Conservation (phyloP, 2,329 filamentous ascomycete species). For the Botryotinia narcissicola region DNA sequence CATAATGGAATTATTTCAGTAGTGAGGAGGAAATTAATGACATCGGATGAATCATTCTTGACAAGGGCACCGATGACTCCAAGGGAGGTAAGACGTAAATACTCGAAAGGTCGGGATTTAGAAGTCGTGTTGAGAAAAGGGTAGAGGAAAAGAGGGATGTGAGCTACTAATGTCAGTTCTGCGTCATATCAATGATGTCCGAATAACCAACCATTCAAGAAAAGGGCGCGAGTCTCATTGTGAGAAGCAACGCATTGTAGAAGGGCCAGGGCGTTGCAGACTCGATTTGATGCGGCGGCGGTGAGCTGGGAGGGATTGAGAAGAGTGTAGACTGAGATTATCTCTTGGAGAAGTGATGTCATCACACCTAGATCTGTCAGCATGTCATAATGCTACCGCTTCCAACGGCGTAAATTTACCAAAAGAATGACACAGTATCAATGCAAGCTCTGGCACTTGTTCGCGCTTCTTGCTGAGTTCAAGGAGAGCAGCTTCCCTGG, state of each 20-base stretch:
- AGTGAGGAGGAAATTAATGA: conserved; percentile 97
- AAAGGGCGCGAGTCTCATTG: conserved; percentile 90
- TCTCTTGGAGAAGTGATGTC: conserved; percentile 95
- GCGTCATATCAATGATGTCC: neutral
- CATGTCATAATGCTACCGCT: conserved; percentile 9
- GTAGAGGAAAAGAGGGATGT: conserved; percentile 96
- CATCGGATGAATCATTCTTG: conserved; percentile 97
- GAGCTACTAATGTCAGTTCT: conserved; percentile 57
- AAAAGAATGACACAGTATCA: conserved; percentile 98
- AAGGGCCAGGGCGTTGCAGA: conserved; percentile 94
- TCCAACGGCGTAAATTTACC: conserved; percentile 56
- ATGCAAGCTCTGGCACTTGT: conserved; percentile 91
- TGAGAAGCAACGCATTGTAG: conserved; percentile 97
- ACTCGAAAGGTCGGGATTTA: conserved; percentile 96
- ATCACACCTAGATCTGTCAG: conserved; percentile 71
- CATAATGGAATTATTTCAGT: conserved; percentile 98
- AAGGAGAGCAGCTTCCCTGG: conserved; percentile 84
- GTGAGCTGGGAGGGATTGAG: conserved; percentile 96
- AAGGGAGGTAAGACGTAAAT: conserved; percentile 89
- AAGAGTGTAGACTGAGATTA: conserved; percentile 96
- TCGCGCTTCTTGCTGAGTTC: conserved; percentile 98
- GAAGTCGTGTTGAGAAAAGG: conserved; percentile 98
- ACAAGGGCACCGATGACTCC: conserved; percentile 96
- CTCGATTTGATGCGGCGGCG: conserved; percentile 92
- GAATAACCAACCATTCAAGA: conserved; percentile 72